Conservation (phyloP, 306 rosid genomes). For the Cicer pinnatifidum region DNA sequence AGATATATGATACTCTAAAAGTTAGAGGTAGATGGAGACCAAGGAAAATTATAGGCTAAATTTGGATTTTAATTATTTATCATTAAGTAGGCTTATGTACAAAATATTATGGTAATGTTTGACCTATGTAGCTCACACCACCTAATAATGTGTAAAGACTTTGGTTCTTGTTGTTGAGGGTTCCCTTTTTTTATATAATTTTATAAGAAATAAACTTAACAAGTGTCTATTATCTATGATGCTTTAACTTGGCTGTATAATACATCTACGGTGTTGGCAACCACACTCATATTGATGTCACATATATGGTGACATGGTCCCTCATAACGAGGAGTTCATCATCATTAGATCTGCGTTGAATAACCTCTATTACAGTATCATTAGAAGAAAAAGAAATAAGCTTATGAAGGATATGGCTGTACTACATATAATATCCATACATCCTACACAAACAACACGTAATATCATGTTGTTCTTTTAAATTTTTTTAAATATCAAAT, state of each 20-base stretch:
- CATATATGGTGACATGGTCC: constrained; percentile 6
- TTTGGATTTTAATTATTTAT: background rate
- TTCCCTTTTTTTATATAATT: constrained; percentile 17
- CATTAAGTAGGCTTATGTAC: background rate
- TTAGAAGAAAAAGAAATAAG: background rate
- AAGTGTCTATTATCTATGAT: constrained; percentile 12
- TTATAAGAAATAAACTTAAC: constrained; percentile 9
- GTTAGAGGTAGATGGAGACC: background rate
- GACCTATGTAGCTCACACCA: constrained; percentile 1
- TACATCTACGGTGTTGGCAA: background rate
- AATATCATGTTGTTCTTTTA: too few relatives aligned
- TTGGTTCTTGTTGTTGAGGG: background rate
- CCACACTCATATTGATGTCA: background rate
- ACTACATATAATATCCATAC: background rate
- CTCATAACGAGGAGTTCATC: constrained; percentile 4
- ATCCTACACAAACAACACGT: background rate
- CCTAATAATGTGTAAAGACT: background rate
- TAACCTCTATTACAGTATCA: constrained; percentile 15
- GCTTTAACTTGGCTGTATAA: constrained; percentile 22
- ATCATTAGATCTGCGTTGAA: constrained; percentile 13
- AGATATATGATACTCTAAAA: background rate
- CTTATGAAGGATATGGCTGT: constrained; percentile 5
- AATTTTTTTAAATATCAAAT: too few relatives aligned
- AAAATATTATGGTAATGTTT: background rate
- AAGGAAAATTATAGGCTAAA: background rate